Evolutionary conservation across 2,329 filamentous ascomycete species (phyloP).

Genomic region (Dactylella cylindrospora): DNA sequence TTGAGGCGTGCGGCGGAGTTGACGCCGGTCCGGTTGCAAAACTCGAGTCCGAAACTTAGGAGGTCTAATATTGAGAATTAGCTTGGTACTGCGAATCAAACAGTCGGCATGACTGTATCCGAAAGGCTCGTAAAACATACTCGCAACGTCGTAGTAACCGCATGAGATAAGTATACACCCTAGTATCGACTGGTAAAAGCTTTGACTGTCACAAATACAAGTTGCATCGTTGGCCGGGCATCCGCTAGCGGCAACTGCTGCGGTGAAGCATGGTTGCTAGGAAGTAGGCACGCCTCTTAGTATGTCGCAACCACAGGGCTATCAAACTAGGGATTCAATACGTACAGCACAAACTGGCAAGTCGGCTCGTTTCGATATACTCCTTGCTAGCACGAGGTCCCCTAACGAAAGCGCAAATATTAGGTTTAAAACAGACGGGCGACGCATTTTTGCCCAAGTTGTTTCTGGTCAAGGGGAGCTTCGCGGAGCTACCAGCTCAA

Average conservation of each 20-base stretch:
- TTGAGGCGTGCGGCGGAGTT: slow-evolving; percentile 20
- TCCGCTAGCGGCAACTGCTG: slow-evolving; percentile 13
- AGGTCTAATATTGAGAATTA: slow-evolving; percentile 11
- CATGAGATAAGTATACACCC: slow-evolving; percentile 22
- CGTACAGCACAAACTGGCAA: slow-evolving; percentile 33
- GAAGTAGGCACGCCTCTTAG: slow-evolving; percentile 7
- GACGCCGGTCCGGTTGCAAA: slow-evolving; percentile 15
- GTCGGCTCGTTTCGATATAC: slow-evolving; percentile 13
- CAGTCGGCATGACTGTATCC: too few relatives aligned
- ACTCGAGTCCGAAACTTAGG: slow-evolving; percentile 24
- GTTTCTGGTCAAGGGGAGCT: slow-evolving; percentile 3
- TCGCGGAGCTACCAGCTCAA: slow-evolving; percentile 18
- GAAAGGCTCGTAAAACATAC: slow-evolving; percentile 4
- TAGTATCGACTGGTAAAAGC: slow-evolving; percentile 23
- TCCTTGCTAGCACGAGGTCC: slow-evolving; percentile 10
- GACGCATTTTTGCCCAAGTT: slow-evolving; percentile 20
- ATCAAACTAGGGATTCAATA: slow-evolving; percentile 18
- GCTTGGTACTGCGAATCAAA: not conserved
- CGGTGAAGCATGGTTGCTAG: slow-evolving; percentile 21
- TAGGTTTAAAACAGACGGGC: not conserved
- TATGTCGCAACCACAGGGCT: not conserved
- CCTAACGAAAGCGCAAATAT: slow-evolving; percentile 1
- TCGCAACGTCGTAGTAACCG: slow-evolving; percentile 20
- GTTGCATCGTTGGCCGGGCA: slow-evolving; percentile 9
- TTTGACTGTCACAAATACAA: slow-evolving; percentile 33